Conservation (phyloP, 192 early-diverging fungal genomes). For the Martensiomyces pterosporus region DNA sequence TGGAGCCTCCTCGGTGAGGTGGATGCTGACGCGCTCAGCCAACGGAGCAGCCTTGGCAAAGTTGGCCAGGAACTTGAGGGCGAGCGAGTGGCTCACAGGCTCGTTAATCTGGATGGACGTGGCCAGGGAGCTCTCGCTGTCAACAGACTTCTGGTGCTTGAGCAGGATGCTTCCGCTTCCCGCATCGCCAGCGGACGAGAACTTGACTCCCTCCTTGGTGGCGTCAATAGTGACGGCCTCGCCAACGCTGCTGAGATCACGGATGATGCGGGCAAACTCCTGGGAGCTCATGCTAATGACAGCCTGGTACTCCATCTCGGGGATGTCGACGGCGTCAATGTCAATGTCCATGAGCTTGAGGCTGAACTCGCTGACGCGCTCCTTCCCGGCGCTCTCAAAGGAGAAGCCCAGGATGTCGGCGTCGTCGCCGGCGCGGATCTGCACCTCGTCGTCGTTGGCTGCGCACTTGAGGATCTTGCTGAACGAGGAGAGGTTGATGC, state of each 20-base stretch:
- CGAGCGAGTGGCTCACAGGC: slow-evolving; percentile 79
- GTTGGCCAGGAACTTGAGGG: slow-evolving; percentile 90
- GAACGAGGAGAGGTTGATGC: slow-evolving; percentile 80
- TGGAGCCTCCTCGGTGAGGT: slow-evolving; percentile 83
- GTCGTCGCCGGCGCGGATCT: slow-evolving; percentile 84
- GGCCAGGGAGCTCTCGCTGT: slow-evolving; percentile 55
- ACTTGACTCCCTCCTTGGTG: slow-evolving; percentile 92
- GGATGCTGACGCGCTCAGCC: slow-evolving; percentile 69
- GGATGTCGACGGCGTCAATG: slow-evolving; percentile 90
- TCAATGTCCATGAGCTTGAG: slow-evolving; percentile 99
- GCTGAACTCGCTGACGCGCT: slow-evolving; percentile 84
- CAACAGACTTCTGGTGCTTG: slow-evolving; percentile 69
- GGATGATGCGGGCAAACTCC: slow-evolving; percentile 90
- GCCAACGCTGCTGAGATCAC: slow-evolving; percentile 77
- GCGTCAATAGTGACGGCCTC: slow-evolving; percentile 88
- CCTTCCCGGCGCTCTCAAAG: slow-evolving; percentile 68
- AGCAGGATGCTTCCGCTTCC: slow-evolving; percentile 81
- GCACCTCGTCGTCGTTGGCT: slow-evolving; percentile 86
- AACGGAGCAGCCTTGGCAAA: slow-evolving; percentile 95
- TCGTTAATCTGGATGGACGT: slow-evolving; percentile 79
- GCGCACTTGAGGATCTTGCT: slow-evolving; percentile 94
- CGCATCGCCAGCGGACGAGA: slow-evolving; percentile 81
- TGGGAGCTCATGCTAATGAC: slow-evolving; percentile 81
- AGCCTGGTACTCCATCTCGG: slow-evolving; percentile 90
- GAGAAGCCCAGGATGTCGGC: slow-evolving; percentile 75